Evolutionary conservation across 495 filamentous ascomycete species (phyloP).

Genomic region (Penicillium paxilli): DNA sequence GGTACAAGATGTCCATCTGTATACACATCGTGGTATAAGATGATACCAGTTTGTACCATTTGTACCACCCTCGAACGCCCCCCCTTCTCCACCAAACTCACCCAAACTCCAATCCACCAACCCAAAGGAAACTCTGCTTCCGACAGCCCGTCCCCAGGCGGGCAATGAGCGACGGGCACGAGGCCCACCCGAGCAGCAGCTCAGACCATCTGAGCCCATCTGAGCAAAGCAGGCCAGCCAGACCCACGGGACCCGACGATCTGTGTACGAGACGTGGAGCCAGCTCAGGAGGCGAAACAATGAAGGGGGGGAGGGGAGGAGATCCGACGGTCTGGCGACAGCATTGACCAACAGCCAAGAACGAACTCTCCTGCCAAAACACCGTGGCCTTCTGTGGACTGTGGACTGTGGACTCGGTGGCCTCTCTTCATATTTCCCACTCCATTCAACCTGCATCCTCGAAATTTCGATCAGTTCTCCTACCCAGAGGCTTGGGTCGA

Average conservation of each 20-base stretch:
- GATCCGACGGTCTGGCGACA: not conserved
- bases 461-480: too few relatives aligned
- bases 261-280: not conserved
- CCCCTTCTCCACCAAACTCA: not conserved
- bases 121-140: not conserved
- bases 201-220: not conserved
- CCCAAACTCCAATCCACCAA: not conserved
- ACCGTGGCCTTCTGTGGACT: not conserved
- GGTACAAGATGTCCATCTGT: too few relatives aligned
- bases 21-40: not conserved
- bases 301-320: not conserved
- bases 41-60: not conserved
- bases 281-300: not conserved
- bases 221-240: not conserved
- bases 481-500: not conserved
- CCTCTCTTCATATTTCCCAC: not conserved
- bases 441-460: not conserved
- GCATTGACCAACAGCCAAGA: not conserved
- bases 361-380: not conserved
- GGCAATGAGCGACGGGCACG: not conserved
- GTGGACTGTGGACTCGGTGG: too few relatives aligned
- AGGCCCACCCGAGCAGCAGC: not conserved
- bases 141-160: not conserved
- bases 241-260: slow-evolving; percentile 1
- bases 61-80: not conserved